Base-by-base conservation (phyloP, 495 filamentous ascomycete species). In the Usnea hakonensis region DNA sequence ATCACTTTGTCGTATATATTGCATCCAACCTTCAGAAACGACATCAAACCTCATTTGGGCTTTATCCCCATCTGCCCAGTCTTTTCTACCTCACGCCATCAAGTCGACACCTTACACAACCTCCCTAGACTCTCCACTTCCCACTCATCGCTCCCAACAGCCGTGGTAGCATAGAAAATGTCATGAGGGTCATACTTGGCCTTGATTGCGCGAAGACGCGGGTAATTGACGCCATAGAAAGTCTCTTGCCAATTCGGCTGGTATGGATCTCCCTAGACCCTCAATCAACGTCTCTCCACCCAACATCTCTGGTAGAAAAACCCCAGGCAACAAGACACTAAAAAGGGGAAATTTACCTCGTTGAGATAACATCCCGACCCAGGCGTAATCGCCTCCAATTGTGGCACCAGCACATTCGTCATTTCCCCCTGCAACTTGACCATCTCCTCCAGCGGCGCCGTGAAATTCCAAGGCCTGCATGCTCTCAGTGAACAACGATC, bases 241-340 rank as follows among this genome's bases (percentile, higher is more conserved):
- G 81, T 77, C 66, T 79, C 74, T 56, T 85, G 80, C 73, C 82
- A 88, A 55, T 85, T 69, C 0, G 85, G 85, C 70, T 88, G 84
- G 55, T 80, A 73, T n/a, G 82, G 70, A 68, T 88, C 82, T 32
- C 72, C 79, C 58, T 60, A 9, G 37, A 40, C 16, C 4, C 36
- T n/a, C 26, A 30, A 16, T 40, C 21, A 60, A n/a, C 26, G 33
- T 11, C 26, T 16, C 28, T 35, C n/a, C 28, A 38, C 32, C 14
- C 16, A 32, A 26, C 3, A 58, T 16, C 28, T 23, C 17, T 23
- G 17, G 9, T 5, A 19, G 13, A 19, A 11, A n/a, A n/a, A n/a
- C n/a, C n/a, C n/a, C n/a, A n/a, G n/a, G n/a, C n/a, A n/a, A n/a
- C n/a, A n/a, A n/a, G n/a, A n/a, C n/a, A n/a, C n/a, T n/a, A n/a